Base-by-base conservation (phyloP, 202 grass and related monocot species). In the Dendrocalamus latiflorus region DNA sequence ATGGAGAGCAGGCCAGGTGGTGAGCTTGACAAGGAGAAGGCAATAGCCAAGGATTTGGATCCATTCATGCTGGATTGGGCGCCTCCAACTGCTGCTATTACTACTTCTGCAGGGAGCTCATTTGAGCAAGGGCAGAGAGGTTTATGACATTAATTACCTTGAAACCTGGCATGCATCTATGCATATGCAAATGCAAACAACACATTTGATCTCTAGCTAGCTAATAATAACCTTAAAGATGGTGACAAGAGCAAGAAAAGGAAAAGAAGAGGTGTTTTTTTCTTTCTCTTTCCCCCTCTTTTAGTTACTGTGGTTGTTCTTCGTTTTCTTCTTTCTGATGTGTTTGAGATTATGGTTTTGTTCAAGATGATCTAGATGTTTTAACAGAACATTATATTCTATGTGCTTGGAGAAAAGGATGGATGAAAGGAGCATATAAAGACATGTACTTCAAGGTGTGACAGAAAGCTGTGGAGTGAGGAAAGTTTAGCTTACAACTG, bases 1-100 rank as follows among this genome's bases (percentile, higher is more conserved):
- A 81, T 87, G 83, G 90, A 93, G 70, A 72, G 81, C 39, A 91
- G 85, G 61, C 68, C 68, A 14, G 45, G 65, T 26, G 78, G 56
- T 39, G 80, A 85, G n/a, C 74, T 64, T 38, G 75, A 72, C 44
- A 89, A 82, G 63, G 76, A 86, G 25, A 87, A 82, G 47, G 77
- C 59, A 62, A 26, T 47, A 68, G 24, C 45, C 68, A 92, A 88
- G 78, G 65, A 62, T 25, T 67, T 87, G 36, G 87, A 93, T 77
- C 80, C 85, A 26, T 91, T 95, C 81, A 90, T 95, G 87, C 81
- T 90, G 74, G 91, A 93, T 50, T 98, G 95, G 87, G 30, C 48
- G n/a, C 77, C 47, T 26, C 0, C 75, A 25, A 56, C 53, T 25
- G 47, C 28, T 67, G 25, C 33, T 28, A 76, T 51, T 66, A 21